These are phyloP conservation scores for Fusarium vanettenii DNA, from an alignment of 2,329 filamentous ascomycete genomes.

Conservation along the genomic window DNA sequence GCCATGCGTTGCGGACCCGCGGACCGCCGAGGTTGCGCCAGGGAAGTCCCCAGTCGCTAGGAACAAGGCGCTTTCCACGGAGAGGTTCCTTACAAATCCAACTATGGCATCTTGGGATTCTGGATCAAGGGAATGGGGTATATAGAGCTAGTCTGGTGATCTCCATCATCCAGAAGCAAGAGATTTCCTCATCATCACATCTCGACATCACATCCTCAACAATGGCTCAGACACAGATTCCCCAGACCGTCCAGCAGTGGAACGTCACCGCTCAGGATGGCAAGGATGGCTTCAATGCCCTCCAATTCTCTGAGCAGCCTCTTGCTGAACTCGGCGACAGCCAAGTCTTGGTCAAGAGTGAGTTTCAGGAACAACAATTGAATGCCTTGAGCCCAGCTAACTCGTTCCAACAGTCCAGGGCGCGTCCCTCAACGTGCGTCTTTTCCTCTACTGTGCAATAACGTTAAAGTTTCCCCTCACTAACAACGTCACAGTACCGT, in stretches of 20 bases:
- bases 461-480: background rate
- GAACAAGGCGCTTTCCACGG: background rate
- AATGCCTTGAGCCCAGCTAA: conserved; percentile 6
- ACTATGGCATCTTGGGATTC: background rate
- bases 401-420: conserved; percentile 53
- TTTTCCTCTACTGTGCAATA: no score
- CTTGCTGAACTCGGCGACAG: conserved; percentile 74
- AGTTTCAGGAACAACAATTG: conserved; percentile 15
- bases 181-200: background rate
- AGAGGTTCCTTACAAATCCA: conserved; percentile 28
- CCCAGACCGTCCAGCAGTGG: conserved; percentile 67
- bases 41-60: background rate
- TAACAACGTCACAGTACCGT: conserved; percentile 54
- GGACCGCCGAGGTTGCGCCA: conserved; percentile 24
- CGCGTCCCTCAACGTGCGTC: conserved; percentile 61
- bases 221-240: conserved; percentile 45
- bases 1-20: conserved; percentile 5
- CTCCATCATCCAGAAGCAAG: background rate
- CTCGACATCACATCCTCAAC: background rate
- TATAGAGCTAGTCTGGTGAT: background rate
- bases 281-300: conserved; percentile 66
- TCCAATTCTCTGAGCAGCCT: conserved; percentile 66
- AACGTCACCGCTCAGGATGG: conserved; percentile 54
- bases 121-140: background rate
- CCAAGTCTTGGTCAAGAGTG: conserved; percentile 75